A percentile compares a stretch with the other conserved stretches of the same genome.
Conservation (phyloP, 495 filamentous ascomycete genomes). For the Talaromyces ruber region DNA sequence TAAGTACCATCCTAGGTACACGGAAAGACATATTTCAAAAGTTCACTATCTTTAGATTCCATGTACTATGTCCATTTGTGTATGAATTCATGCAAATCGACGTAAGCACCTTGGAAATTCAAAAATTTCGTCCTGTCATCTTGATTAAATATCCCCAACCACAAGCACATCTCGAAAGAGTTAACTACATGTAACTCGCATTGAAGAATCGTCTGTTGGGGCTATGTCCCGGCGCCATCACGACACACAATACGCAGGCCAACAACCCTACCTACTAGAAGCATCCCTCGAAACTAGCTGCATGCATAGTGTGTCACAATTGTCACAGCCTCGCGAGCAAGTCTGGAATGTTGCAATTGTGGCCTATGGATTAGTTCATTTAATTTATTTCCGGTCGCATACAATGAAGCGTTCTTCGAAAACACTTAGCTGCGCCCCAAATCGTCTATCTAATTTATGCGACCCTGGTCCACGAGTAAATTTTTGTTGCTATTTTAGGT, state of each 20-base stretch:
- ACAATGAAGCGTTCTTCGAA: not conserved
- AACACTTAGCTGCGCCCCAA: not conserved
- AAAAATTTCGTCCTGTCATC: not conserved
- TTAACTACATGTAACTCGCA: not conserved
- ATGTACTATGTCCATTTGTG: not conserved
- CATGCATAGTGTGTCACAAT: not conserved
- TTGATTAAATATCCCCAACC: not conserved
- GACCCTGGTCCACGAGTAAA: not conserved
- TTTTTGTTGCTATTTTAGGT: not conserved
- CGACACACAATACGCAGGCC: not conserved
- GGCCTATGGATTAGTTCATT: not conserved
- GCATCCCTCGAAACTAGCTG: not conserved
- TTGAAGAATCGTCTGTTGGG: not conserved
- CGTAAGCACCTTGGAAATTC: not conserved
- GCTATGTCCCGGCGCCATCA: not conserved
- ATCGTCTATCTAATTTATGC: not conserved
- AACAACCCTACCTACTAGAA: not conserved
- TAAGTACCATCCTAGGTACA: too few species aligned
- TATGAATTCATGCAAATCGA: not conserved
- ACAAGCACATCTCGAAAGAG: not conserved
- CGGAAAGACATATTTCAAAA: too few species aligned
- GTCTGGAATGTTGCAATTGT: not conserved
- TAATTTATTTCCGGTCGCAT: not conserved
- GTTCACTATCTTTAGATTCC: too few species aligned
- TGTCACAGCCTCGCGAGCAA: slow-evolving; percentile 1